Evolutionary conservation across 768 basidiomycete species (phyloP).

Genomic region (Pholiota conissans): DNA sequence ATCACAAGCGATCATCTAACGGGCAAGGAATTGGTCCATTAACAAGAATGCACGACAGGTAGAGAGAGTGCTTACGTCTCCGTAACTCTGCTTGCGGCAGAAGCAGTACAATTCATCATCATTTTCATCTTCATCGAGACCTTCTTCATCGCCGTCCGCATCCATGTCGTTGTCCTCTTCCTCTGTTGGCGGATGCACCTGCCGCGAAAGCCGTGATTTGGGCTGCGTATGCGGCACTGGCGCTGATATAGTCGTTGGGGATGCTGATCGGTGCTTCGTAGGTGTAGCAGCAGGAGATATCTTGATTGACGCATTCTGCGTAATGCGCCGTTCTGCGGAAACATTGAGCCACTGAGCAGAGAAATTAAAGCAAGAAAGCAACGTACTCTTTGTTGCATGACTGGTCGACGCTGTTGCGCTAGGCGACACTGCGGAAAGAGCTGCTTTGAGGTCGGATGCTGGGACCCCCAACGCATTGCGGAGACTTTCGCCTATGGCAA

Average conservation of each 20-base stretch:
- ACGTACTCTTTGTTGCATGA: conserved; percentile 43
- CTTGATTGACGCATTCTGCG: conserved; percentile 41
- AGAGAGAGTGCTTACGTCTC: conserved; percentile 38
- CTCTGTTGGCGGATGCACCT: conserved; percentile 37
- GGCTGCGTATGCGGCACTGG: conserved; percentile 34
- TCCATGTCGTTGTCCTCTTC: conserved; percentile 39
- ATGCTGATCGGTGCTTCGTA: conserved; percentile 42
- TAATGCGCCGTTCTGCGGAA: conserved; percentile 39
- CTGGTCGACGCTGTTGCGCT: conserved; percentile 22
- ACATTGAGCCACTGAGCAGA: not conserved
- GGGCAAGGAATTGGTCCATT: not conserved
- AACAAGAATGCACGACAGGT: not conserved
- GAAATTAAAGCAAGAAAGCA: not conserved
- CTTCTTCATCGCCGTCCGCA: conserved; percentile 42
- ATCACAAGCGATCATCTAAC: conserved; percentile 73
- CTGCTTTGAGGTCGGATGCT: conserved; percentile 18
- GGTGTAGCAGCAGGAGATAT: conserved; percentile 35
- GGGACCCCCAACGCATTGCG: conserved; percentile 37
- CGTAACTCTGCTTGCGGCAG: conserved; percentile 51
- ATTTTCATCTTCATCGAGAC: conserved; percentile 41
- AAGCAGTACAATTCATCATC: conserved; percentile 54
- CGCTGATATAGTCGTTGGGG: conserved; percentile 36
- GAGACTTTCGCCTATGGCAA: conserved; percentile 44
- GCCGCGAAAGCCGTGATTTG: conserved; percentile 48
- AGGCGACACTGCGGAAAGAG: conserved; percentile 21